Evolutionary conservation across 768 basidiomycete genomes (phyloP).

Genomic region (Chlorophyllum brunneum): DNA sequence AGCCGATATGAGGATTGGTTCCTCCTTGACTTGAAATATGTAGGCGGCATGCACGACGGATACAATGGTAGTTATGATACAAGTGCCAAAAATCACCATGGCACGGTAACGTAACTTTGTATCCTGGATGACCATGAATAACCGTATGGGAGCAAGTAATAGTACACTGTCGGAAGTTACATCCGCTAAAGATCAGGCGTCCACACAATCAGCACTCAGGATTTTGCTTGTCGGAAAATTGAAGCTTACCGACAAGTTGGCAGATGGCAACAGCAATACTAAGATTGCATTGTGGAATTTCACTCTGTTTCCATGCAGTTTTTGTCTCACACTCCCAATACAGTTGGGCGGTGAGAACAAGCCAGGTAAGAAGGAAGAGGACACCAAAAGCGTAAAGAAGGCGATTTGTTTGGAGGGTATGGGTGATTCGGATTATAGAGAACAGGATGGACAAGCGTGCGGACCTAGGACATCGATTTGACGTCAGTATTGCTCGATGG

Average conservation of each 20-base stretch:
- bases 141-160: constrained; percentile 39
- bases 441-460: constrained; percentile 22
- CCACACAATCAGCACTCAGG: background rate
- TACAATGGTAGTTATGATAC: constrained; percentile 43
- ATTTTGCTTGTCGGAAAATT: background rate
- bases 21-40: constrained; percentile 30
- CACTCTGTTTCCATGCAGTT: background rate
- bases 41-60: constrained; percentile 42
- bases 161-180: constrained; percentile 43
- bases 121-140: constrained; percentile 39
- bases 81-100: constrained; percentile 51
- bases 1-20: constrained; percentile 32
- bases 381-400: constrained; percentile 22
- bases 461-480: background rate
- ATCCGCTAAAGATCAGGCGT: constrained; percentile 35
- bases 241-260: background rate
- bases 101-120: constrained; percentile 33
- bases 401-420: constrained; percentile 10
- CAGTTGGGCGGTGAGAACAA: constrained; percentile 39
- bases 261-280: background rate
- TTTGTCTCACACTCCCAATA: constrained; percentile 40
- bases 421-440: constrained; percentile 50
- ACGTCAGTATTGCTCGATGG: background rate
- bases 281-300: constrained; percentile 1
- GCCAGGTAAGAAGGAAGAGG: constrained; percentile 24